A percentile compares a stretch with the other conserved stretches of the same genome.
Evolutionary conservation across 2,329 filamentous ascomycete species (phyloP).

Genomic region (Aspergillus sp.): DNA sequence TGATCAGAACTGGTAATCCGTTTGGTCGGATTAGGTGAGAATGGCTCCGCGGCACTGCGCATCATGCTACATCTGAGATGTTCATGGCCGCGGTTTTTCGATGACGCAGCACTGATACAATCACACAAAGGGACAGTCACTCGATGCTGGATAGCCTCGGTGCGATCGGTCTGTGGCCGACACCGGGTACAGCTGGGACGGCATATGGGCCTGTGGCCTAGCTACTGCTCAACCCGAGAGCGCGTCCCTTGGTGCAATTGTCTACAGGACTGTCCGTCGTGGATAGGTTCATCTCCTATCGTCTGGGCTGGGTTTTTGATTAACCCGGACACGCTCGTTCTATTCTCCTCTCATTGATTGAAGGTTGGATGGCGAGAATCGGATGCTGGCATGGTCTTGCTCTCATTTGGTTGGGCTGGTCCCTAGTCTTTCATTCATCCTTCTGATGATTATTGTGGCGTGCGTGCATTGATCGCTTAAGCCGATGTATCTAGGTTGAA

Average conservation of each 20-base stretch:
- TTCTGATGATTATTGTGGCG: constrained; percentile 11
- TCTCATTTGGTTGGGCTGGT: constrained; percentile 35
- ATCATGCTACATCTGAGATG: constrained; percentile 36
- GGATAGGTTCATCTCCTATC: constrained; percentile 55
- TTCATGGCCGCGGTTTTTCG: constrained; percentile 19
- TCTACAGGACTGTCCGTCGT: constrained; percentile 9
- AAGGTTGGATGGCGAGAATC: constrained; percentile 39
- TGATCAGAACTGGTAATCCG: constrained; percentile 36
- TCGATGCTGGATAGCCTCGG: constrained; percentile 7
- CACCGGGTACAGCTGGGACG: constrained; percentile 25
- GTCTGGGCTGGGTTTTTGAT: constrained; percentile 45
- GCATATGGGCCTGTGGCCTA: constrained; percentile 34
- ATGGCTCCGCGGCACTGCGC: constrained; percentile 18
- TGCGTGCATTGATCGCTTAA: constrained; percentile 15
- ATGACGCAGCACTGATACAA: constrained; percentile 9
- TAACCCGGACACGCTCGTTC: constrained; percentile 35
- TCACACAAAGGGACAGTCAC: constrained; percentile 1
- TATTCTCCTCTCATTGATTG: constrained; percentile 28
- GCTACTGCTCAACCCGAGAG: constrained; percentile 3
- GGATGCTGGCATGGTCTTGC: constrained; percentile 45
- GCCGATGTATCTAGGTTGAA: constrained; percentile 23
- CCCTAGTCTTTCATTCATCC: constrained; percentile 24
- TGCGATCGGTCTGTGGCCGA: constrained; percentile 28
- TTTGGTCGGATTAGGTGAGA: constrained; percentile 11
- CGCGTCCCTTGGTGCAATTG: background rate